A percentile compares a stretch with the other conserved stretches of the same genome.
These are phyloP conservation scores for Trichoderma gracile DNA, from an alignment of 2,329 filamentous ascomycete genomes.

Conservation along the genomic window DNA sequence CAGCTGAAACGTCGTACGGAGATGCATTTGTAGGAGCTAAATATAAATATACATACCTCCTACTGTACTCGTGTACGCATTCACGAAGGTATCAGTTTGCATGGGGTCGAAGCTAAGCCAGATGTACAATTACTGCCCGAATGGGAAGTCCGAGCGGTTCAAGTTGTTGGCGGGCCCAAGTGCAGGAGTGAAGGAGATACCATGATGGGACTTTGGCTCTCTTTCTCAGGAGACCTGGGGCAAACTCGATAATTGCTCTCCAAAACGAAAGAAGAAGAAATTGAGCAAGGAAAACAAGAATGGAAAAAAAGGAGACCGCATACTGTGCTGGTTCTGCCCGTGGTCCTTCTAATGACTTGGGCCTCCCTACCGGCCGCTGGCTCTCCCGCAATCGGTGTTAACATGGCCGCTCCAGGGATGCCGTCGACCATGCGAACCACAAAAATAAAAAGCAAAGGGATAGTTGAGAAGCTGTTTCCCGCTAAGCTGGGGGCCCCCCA, in stretches of 20 bases:
- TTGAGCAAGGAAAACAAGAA: neutral
- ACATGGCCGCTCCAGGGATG: slow-evolving; percentile 22
- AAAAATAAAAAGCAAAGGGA: neutral
- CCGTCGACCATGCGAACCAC: neutral
- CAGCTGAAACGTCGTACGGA: slow-evolving; percentile 19
- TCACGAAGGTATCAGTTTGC: neutral
- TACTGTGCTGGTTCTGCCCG: slow-evolving; percentile 15
- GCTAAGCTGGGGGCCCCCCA: no score
- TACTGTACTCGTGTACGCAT: no score
- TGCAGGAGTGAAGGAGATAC: no score
- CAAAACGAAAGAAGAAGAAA: no score
- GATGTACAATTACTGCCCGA: no score
- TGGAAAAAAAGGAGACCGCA: neutral
- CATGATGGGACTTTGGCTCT: no score
- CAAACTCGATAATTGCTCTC: no score
- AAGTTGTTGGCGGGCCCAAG: no score
- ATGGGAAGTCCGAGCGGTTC: no score
- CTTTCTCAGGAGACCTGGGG: no score
- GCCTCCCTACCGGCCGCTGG: slow-evolving; percentile 17
- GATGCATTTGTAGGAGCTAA: slow-evolving; percentile 8
- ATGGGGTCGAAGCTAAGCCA: no score
- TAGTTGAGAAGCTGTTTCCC: no score
- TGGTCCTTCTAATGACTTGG: neutral
- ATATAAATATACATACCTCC: neutral
- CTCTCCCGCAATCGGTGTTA: slow-evolving; percentile 22